phyloP scores from a whole-genome alignment of 306 rosid genomes.

The Malus fusca region DNA sequence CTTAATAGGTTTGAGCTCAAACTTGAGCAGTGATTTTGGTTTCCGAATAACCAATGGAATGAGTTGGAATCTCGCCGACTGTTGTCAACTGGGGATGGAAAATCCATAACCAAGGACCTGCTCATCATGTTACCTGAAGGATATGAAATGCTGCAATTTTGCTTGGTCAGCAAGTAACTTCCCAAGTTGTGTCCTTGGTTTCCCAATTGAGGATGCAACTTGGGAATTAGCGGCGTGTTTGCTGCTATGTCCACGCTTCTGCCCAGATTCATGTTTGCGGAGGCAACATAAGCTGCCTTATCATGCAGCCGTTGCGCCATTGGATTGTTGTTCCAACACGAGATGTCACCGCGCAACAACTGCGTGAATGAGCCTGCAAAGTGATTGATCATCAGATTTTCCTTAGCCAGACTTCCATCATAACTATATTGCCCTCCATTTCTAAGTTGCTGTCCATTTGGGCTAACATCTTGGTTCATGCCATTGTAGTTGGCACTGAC shows the following conservation, averaged over 20 bases:
- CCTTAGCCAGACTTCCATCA: slow-evolving; percentile 13
- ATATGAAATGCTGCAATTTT: slow-evolving; percentile 18
- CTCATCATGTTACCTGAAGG: slow-evolving; percentile 9
- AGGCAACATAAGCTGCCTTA: slow-evolving; percentile 17
- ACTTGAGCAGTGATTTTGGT: slow-evolving; percentile 24
- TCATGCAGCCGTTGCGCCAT: slow-evolving; percentile 25
- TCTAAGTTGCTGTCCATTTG: slow-evolving; percentile 14
- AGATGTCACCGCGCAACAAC: slow-evolving; percentile 16
- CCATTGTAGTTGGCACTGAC: slow-evolving; percentile 20
- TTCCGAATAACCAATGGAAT: slow-evolving; percentile 26
- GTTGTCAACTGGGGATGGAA: slow-evolving; percentile 26
- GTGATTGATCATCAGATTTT: slow-evolving; percentile 14
- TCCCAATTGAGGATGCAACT: slow-evolving; percentile 15
- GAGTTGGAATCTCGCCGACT: slow-evolving; percentile 16
- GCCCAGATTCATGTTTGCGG: slow-evolving; percentile 22
- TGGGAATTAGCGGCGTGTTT: slow-evolving; percentile 33
- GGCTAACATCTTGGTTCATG: slow-evolving; percentile 24
- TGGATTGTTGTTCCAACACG: slow-evolving; percentile 19
- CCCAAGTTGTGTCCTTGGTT: slow-evolving; percentile 14
- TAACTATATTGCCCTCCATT: slow-evolving; percentile 12
- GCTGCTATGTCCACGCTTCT: slow-evolving; percentile 30
- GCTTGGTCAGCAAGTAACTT: slow-evolving; percentile 7
- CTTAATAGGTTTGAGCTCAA: slow-evolving; percentile 30
- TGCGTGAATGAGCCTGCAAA: slow-evolving; percentile 21
- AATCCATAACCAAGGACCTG: slow-evolving; percentile 20